Conservation (phyloP, 2,329 filamentous ascomycete genomes). For the Samsoniella hepiali region DNA sequence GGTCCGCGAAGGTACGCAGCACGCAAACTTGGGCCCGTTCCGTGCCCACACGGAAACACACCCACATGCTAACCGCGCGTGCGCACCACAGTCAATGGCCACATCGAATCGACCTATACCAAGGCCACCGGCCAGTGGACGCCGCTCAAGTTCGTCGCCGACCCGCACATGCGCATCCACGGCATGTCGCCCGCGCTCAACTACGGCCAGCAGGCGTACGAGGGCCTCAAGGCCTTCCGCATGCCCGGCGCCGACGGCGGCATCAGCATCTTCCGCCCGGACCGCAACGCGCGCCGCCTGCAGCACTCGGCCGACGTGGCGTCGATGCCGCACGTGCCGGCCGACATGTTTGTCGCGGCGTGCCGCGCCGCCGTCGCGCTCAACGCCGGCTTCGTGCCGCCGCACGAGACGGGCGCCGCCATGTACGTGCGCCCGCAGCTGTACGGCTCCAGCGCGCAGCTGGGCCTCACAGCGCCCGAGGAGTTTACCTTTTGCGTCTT, state of each 20-base stretch:
- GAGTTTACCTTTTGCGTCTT: constrained; percentile 91
- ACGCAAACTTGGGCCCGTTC: too few relatives aligned
- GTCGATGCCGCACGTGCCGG: constrained; percentile 77
- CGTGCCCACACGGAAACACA: too few relatives aligned
- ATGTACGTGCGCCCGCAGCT: constrained; percentile 91
- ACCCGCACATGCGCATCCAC: constrained; percentile 84
- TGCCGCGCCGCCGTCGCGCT: constrained; percentile 78
- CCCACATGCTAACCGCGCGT: too few relatives aligned
- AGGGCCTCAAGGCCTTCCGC: constrained; percentile 97
- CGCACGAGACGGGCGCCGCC: constrained; percentile 80
- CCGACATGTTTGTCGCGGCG: constrained; percentile 70
- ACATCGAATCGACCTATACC: constrained; percentile 85
- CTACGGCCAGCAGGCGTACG: constrained; percentile 96
- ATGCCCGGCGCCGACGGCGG: constrained; percentile 60
- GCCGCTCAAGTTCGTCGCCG: constrained; percentile 71
- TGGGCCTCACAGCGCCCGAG: constrained; percentile 81
- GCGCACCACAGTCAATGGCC: constrained; percentile 72
- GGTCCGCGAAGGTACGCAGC: constrained; percentile 72
- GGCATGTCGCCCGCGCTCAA: constrained; percentile 95
- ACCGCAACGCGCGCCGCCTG: constrained; percentile 79
- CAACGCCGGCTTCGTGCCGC: constrained; percentile 89
- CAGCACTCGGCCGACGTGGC: constrained; percentile 80
- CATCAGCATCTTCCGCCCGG: constrained; percentile 85
- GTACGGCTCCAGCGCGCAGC: constrained; percentile 82
- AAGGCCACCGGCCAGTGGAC: constrained; percentile 73